phyloP scores from a whole-genome alignment of 441 rosid genomes.

The Populus hybrid region DNA sequence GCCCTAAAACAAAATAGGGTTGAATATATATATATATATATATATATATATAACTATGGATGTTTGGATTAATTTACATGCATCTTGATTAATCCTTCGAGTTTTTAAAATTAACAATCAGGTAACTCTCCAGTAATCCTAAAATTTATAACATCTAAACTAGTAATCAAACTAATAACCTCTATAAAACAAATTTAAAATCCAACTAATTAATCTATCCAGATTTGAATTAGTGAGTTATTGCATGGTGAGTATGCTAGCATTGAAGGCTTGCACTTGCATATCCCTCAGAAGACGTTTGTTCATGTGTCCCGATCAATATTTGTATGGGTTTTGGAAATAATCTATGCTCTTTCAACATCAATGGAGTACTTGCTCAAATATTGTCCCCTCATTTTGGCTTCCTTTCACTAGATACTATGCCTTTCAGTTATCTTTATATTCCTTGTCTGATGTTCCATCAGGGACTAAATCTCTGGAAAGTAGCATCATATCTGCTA shows the following conservation, averaged over 20 bases:
- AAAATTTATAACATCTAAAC: no score
- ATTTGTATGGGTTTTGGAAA: background rate
- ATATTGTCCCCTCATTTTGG: background rate
- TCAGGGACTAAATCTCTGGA: conserved; percentile 5
- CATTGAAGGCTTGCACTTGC: background rate
- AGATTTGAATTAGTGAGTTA: background rate
- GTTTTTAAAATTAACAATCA: no score
- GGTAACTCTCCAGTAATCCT: accelerated
- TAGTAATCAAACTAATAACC: no score
- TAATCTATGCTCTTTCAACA: conserved; percentile 6
- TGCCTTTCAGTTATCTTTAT: conserved; percentile 1
- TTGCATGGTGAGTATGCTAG: conserved; percentile 11
- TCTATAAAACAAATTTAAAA: no score
- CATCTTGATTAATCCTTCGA: accelerated
- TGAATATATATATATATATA: no score
- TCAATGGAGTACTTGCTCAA: background rate
- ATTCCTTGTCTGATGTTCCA: background rate
- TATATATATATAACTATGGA: no score
- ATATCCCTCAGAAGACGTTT: background rate
- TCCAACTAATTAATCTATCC: no score
- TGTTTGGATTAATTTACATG: no score
- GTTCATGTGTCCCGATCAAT: conserved; percentile 15
- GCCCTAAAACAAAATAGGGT: background rate
- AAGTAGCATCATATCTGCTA: background rate
- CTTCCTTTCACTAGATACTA: background rate